phyloP scores from a whole-genome alignment of 1,284 basidiomycete genomes.

The Sporisorium reilianum region DNA sequence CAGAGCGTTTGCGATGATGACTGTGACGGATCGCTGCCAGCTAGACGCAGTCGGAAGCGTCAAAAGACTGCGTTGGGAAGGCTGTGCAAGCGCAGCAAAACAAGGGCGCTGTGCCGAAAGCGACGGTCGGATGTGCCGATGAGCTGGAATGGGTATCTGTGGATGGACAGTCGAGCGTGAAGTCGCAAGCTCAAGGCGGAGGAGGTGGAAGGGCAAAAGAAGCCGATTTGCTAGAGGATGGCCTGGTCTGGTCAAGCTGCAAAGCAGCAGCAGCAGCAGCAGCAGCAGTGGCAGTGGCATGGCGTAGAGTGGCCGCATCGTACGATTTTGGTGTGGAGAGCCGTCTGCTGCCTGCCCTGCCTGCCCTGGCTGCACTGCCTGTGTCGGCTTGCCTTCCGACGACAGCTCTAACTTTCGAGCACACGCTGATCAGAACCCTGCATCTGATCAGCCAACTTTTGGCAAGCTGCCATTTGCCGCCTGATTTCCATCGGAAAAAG shows the following conservation, averaged over 20 bases:
- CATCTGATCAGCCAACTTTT: conserved; percentile 6
- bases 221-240: too few relatives aligned
- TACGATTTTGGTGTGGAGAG: conserved; percentile 37
- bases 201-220: too few relatives aligned
- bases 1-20: background rate
- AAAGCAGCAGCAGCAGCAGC: too few relatives aligned
- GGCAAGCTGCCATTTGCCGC: background rate
- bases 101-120: background rate
- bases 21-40: background rate
- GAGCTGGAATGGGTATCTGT: background rate
- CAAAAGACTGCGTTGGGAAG: background rate
- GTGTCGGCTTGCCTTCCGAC: conserved; percentile 5
- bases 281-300: background rate
- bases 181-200: background rate
- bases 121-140: conserved; percentile 4
- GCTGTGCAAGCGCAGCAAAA: conserved; percentile 7
- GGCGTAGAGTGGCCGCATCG: conserved; percentile 19
- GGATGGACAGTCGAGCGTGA: background rate
- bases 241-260: too few relatives aligned
- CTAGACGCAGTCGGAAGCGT: background rate
- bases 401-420: conserved; percentile 3
- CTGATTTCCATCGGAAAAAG: background rate
- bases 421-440: conserved; percentile 7
- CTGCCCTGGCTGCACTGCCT: too few relatives aligned
- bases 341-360: background rate